phyloP scores from a whole-genome alignment of 352 stramenopile genomes.

The Phytopythium helicoides region DNA sequence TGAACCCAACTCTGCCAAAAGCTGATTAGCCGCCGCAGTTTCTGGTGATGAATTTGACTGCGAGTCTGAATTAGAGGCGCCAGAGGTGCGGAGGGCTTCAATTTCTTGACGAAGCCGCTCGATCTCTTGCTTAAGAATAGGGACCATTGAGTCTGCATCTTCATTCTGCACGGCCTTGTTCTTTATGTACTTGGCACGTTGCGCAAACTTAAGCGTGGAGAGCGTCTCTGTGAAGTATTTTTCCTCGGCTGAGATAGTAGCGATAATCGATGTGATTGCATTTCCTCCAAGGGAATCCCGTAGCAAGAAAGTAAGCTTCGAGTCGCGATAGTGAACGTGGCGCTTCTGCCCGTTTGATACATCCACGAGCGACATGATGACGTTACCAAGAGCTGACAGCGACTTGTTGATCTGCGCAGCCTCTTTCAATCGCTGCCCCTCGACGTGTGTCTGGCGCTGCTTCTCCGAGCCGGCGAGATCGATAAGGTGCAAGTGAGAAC shows the following conservation, averaged over 20 bases:
- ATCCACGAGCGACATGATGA: conserved; percentile 88
- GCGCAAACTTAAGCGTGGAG: conserved; percentile 86
- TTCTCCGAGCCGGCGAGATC: conserved; percentile 89
- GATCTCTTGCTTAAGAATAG: conserved; percentile 74
- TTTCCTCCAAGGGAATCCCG: conserved; percentile 84
- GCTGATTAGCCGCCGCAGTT: conserved; percentile 20
- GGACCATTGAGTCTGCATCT: conserved; percentile 72
- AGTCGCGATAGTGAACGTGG: conserved; percentile 86
- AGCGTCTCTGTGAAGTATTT: conserved; percentile 87
- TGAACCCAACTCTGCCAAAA: conserved; percentile 3
- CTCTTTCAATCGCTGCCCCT: conserved; percentile 85
- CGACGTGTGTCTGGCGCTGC: conserved; percentile 74
- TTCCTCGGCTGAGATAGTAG: conserved; percentile 74
- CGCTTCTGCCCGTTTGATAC: conserved; percentile 75
- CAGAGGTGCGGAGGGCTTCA: conserved; percentile 20
- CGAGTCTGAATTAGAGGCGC: conserved; percentile 7
- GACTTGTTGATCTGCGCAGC: conserved; percentile 90
- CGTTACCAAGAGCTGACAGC: conserved; percentile 83
- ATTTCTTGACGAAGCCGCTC: conserved; percentile 68
- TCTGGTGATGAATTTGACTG: conserved; percentile 8
- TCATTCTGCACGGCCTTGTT: conserved; percentile 88
- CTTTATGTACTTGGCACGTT: conserved; percentile 88
- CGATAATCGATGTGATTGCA: conserved; percentile 84
- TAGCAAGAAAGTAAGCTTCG: conserved; percentile 82
- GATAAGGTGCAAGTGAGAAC: conserved; percentile 83